Conservation (phyloP, 1,284 basidiomycete species). For the Peniophora sp. region DNA sequence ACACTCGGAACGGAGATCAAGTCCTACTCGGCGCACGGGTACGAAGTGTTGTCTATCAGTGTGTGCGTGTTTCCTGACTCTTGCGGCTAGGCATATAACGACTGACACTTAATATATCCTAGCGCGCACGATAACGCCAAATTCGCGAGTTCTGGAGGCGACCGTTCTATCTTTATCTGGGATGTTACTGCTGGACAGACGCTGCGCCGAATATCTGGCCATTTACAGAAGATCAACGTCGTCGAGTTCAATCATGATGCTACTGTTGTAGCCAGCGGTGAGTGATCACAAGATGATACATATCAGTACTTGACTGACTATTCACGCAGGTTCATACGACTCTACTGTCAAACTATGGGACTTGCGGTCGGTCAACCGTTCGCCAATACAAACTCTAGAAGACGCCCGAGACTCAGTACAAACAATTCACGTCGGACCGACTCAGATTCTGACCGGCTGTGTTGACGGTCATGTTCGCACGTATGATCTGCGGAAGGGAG, state of each 20-base stretch:
- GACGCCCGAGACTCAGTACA: slow-evolving; percentile 90
- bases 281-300: slow-evolving; percentile 14
- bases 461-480: slow-evolving; percentile 89
- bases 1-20: slow-evolving; percentile 82
- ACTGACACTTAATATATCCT: slow-evolving; percentile 6
- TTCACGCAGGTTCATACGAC: slow-evolving; percentile 70
- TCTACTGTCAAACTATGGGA: slow-evolving; percentile 88
- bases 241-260: slow-evolving; percentile 89
- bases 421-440: slow-evolving; percentile 57
- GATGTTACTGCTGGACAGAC: slow-evolving; percentile 87
- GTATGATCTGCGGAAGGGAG: slow-evolving; percentile 91
- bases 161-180: slow-evolving; percentile 91
- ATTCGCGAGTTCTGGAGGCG: slow-evolving; percentile 91
- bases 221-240: slow-evolving; percentile 84
- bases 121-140: slow-evolving; percentile 90
- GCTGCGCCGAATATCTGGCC: slow-evolving; percentile 75
- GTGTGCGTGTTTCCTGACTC: slow-evolving; percentile 50
- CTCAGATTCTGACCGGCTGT: slow-evolving; percentile 73
- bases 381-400: slow-evolving; percentile 85
- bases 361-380: slow-evolving; percentile 67
- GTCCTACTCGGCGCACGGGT: slow-evolving; percentile 83
- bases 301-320: not conserved
- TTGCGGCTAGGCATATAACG: slow-evolving; percentile 4
- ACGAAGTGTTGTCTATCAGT: slow-evolving; percentile 86
- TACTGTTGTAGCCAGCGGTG: slow-evolving; percentile 80